phyloP scores from a whole-genome alignment of 2,329 filamentous ascomycete genomes.

The Hortaea sp. region DNA sequence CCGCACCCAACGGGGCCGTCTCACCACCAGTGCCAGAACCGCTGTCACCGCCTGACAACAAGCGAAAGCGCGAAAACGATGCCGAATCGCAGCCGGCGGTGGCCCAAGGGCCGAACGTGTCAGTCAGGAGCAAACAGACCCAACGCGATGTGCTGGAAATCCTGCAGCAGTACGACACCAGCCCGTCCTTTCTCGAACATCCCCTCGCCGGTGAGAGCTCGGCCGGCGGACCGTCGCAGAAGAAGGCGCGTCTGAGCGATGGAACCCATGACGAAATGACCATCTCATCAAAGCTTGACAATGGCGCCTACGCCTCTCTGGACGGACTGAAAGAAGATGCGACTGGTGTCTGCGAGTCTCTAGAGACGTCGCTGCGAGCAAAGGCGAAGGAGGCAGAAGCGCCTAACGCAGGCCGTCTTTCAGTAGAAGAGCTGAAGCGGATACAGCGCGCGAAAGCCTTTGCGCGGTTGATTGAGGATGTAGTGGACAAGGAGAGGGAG shows the following conservation, averaged over 20 bases:
- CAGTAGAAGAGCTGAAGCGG: slow-evolving; percentile 28
- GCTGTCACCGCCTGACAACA: slow-evolving; percentile 18
- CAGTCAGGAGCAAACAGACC: slow-evolving; percentile 15
- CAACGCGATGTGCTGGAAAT: slow-evolving; percentile 34
- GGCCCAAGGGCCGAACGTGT: slow-evolving; percentile 9
- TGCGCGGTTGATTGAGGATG: slow-evolving; percentile 16
- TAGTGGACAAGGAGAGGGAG: slow-evolving; percentile 20
- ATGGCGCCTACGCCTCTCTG: slow-evolving; percentile 31
- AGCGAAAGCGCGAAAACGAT: slow-evolving; percentile 37
- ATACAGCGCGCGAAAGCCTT: slow-evolving; percentile 23
- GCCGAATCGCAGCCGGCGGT: slow-evolving; percentile 20
- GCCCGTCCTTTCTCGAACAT: slow-evolving; percentile 34
- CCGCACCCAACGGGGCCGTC: slow-evolving; percentile 11
- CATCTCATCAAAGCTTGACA: slow-evolving; percentile 30
- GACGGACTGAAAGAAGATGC: slow-evolving; percentile 35
- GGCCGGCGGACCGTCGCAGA: slow-evolving; percentile 32
- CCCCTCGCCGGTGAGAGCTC: slow-evolving; percentile 21
- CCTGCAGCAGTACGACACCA: slow-evolving; percentile 35
- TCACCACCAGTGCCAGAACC: slow-evolving; percentile 7
- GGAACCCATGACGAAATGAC: slow-evolving; percentile 18
- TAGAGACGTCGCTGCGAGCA: slow-evolving; percentile 25
- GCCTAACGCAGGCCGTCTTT: slow-evolving; percentile 14
- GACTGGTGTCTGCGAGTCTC: slow-evolving; percentile 27
- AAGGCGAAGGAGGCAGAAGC: slow-evolving; percentile 16
- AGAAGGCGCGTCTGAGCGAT: slow-evolving; percentile 35